A percentile compares a stretch with the other conserved stretches of the same genome.
Evolutionary conservation across 129 eudicot species (phyloP).

Genomic region (Cynara cardunculus): DNA sequence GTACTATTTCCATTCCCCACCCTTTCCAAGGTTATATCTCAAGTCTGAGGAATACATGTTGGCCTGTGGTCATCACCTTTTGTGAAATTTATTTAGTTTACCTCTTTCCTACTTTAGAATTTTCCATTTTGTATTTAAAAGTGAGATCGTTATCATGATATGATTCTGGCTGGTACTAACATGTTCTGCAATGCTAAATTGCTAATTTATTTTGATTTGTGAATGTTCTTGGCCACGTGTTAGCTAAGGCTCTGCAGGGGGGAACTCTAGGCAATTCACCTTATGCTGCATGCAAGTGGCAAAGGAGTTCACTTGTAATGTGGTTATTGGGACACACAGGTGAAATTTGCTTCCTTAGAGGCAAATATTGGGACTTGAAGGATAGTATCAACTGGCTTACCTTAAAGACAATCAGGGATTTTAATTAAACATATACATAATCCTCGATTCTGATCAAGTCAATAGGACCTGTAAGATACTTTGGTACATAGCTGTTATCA

Average conservation of each 20-base stretch:
- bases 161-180: neutral
- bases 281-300: neutral
- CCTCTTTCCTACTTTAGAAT: neutral
- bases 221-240: no score
- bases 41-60: neutral
- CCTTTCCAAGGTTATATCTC: neutral
- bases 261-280: neutral
- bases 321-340: neutral
- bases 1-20: neutral
- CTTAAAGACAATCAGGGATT: neutral
- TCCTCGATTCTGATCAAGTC: neutral
- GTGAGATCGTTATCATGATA: neutral
- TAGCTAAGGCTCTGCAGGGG: no score
- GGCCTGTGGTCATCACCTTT: neutral
- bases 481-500: neutral
- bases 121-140: neutral
- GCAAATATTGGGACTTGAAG: neutral
- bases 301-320: neutral
- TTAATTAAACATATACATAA: no score
- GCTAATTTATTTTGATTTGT: no score
- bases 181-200: neutral
- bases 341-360: neutral
- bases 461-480: neutral
- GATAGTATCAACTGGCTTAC: neutral
- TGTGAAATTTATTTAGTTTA: neutral